A percentile compares a stretch with the other conserved stretches of the same genome.
Conservation (phyloP, 2,329 filamentous ascomycete genomes). For the Spiromastix sp. region DNA sequence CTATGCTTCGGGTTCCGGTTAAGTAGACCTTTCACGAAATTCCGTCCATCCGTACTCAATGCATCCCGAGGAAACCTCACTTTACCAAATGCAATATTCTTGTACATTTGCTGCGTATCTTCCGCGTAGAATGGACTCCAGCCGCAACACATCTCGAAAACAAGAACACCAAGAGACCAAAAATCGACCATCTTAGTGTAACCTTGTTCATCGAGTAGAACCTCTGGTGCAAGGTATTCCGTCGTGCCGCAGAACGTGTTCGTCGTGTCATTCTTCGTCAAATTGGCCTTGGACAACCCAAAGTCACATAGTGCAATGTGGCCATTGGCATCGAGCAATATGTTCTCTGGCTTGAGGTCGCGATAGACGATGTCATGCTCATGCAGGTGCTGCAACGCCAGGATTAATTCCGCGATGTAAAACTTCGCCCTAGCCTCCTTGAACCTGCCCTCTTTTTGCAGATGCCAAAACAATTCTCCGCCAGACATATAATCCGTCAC, state of each 20-base stretch:
- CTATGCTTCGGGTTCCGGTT: slow-evolving; percentile 96
- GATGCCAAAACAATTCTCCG: slow-evolving; percentile 95
- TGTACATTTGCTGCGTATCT: slow-evolving; percentile 99
- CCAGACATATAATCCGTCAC: slow-evolving; percentile 99
- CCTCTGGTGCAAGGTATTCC: slow-evolving; percentile 92
- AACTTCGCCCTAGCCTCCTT: slow-evolving; percentile 93
- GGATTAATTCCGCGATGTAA: slow-evolving; percentile 94
- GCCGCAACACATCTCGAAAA: slow-evolving; percentile 99
- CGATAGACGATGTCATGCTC: slow-evolving; percentile 97
- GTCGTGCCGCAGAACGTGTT: slow-evolving; percentile 99
- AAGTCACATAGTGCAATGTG: slow-evolving; percentile 98
- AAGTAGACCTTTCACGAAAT: slow-evolving; percentile 94
- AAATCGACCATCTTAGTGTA: slow-evolving; percentile 99
- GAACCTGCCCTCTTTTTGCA: slow-evolving; percentile 94
- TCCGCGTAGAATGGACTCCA: slow-evolving; percentile 99
- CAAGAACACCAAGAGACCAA: slow-evolving; percentile 93
- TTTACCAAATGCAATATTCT: slow-evolving; percentile 99
- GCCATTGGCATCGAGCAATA: slow-evolving; percentile 89
- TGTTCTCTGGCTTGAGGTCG: slow-evolving; percentile 96
- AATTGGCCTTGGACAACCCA: slow-evolving; percentile 90
- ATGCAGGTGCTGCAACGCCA: slow-evolving; percentile 90
- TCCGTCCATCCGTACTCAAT: slow-evolving; percentile 84
- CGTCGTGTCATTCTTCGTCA: slow-evolving; percentile 94
- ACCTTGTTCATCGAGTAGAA: slow-evolving; percentile 86
- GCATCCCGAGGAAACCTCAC: slow-evolving; percentile 94